Percentiles rank a stretch among this genome's conserved stretches.
These are phyloP conservation scores for Xylaria sp. DNA, from an alignment of 2,329 filamentous ascomycete species.

Conservation along the genomic window DNA sequence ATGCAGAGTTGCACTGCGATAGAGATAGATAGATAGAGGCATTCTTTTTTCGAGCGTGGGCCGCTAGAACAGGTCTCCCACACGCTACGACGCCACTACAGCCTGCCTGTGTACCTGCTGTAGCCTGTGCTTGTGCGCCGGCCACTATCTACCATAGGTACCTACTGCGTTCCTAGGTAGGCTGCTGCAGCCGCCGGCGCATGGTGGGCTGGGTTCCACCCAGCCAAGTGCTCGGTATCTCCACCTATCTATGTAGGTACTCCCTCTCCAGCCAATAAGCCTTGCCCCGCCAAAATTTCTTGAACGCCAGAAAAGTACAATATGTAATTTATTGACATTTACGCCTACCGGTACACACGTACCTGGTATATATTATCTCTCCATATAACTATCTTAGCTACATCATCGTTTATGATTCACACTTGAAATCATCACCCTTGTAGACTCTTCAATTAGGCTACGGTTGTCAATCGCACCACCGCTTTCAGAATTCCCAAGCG, in stretches of 20 bases:
- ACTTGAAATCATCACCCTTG: not conserved
- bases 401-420: too few relatives aligned
- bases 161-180: not conserved
- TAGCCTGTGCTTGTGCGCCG: not conserved
- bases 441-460: not conserved
- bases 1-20: slow-evolving; percentile 9
- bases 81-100: not conserved
- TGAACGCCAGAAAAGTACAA: slow-evolving; percentile 10
- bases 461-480: not conserved
- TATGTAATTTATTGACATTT: too few relatives aligned
- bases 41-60: slow-evolving; percentile 32
- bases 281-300: slow-evolving; percentile 35
- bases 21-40: too few relatives aligned
- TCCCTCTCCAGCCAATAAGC: slow-evolving; percentile 24
- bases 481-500: not conserved
- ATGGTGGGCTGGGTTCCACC: slow-evolving; percentile 17
- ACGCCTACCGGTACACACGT: not conserved
- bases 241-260: not conserved
- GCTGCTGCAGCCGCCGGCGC: slow-evolving; percentile 5
- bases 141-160: not conserved
- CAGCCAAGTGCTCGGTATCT: slow-evolving; percentile 25
- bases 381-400: not conserved
- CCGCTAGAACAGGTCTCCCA: slow-evolving; percentile 6
- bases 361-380: not conserved
- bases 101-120: not conserved